These are phyloP conservation scores for Houttuynia cordata DNA, from an alignment of 164 flowering plant genomes.

Conservation along the genomic window DNA sequence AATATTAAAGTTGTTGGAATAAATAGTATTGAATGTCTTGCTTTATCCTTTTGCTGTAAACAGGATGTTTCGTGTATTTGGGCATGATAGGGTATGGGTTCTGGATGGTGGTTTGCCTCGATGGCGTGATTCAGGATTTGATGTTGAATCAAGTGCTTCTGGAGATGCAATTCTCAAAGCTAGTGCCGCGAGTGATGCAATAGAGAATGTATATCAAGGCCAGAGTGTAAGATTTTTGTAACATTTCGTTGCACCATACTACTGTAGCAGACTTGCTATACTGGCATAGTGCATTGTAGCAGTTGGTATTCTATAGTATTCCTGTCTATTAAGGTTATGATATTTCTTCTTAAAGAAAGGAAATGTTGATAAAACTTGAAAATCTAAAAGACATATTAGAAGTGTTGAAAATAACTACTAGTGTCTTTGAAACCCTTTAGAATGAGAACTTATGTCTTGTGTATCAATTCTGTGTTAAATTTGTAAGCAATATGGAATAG, in stretches of 20 bases:
- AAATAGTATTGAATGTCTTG: not conserved
- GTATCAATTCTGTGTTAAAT: no score
- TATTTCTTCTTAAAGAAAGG: not conserved
- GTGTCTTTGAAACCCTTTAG: no score
- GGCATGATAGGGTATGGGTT: constrained; percentile 95
- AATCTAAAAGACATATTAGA: constrained; percentile 84
- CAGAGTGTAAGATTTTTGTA: constrained; percentile 37
- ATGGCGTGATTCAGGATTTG: constrained; percentile 97
- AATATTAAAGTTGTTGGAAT: not conserved
- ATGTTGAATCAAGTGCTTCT: constrained; percentile 99
- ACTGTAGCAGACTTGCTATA: no score
- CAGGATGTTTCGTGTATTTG: constrained; percentile 99
- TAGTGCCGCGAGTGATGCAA: constrained; percentile 97
- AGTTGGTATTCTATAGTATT: no score
- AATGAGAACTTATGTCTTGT: no score
- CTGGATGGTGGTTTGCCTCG: constrained; percentile 93
- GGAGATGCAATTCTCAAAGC: constrained; percentile 95
- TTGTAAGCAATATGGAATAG: no score
- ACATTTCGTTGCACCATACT: no score
- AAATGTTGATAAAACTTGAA: no score
- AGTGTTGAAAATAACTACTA: constrained; percentile 94
- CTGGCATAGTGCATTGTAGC: no score
- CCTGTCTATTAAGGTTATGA: no score
- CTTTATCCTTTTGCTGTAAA: constrained; percentile 6
- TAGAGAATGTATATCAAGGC: constrained; percentile 84